A percentile compares a stretch with the other conserved stretches of the same genome.
phyloP scores from a whole-genome alignment of 768 basidiomycete species.

The Daedaleopsis nitida region DNA sequence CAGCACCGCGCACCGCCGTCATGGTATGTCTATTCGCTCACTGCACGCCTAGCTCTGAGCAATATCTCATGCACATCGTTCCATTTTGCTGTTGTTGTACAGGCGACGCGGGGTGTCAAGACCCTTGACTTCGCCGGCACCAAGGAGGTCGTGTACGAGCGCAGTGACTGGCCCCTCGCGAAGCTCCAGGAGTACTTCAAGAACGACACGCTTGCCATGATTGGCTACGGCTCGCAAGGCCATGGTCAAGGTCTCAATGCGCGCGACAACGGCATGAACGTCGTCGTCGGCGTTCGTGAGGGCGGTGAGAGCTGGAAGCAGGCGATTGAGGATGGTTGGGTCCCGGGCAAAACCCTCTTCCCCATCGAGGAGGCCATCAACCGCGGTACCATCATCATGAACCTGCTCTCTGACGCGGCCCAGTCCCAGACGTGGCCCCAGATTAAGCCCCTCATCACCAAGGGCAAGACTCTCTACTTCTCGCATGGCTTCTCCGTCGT shows the following conservation, averaged over 20 bases:
- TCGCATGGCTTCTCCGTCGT: conserved; percentile 99
- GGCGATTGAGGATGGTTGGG: conserved; percentile 96
- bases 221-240: conserved; percentile 98
- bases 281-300: conserved; percentile 97
- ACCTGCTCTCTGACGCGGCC: conserved; percentile 98
- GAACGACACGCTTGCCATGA: conserved; percentile 98
- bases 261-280: conserved; percentile 97
- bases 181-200: conserved; percentile 99
- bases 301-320: conserved; percentile 96
- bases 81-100: background rate
- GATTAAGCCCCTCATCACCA: conserved; percentile 92
- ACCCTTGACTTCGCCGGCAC: conserved; percentile 96
- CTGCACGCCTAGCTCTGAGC: background rate
- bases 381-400: conserved; percentile 98
- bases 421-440: conserved; percentile 94
- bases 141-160: conserved; percentile 92
- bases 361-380: conserved; percentile 97
- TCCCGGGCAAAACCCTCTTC: conserved; percentile 97
- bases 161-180: conserved; percentile 95
- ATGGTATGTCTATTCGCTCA: conserved; percentile 33
- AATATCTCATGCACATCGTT: background rate
- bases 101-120: conserved; percentile 82
- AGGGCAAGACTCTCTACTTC: conserved; percentile 99
- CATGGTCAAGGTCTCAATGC: conserved; percentile 99
- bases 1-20: conserved; percentile 35